Base-by-base conservation (phyloP, 805 yeast genomes). In the Zygosaccharomyces bisporus region DNA sequence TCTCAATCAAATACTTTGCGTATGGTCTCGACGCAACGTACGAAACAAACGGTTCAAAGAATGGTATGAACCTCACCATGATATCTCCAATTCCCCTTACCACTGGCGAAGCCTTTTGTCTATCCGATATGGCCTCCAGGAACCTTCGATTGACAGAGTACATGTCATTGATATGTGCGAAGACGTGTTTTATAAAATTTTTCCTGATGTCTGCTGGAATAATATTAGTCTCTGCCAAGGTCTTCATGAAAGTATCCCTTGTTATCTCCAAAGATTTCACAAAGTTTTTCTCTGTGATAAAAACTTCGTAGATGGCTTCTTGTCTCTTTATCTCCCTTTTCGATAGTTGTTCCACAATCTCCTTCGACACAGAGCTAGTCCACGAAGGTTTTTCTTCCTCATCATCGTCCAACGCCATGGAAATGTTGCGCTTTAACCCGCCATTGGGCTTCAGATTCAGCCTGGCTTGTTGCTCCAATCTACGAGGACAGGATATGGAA, bases 11-110 rank as follows among this genome's bases (percentile, higher is more conserved):
- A 63, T 88, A 89, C 64, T 89, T 88, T 4, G 97, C 98, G 69
- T 88, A 89, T 39, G 91, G 87, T 63, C 93, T 91, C 43, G 91
- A 89, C 12, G 96, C 96, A 46, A 96, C 95, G 64, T 93, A 93
- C 34, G 83, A 77, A 32, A 93, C 83, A 66, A 91, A 93, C 3
- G 98, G 95, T 51, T 90, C 96, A 64, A 93, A 90, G 46, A 78
- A 77, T 4, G 93, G 88, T 20, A 89, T 87, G 58, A 74, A 84
- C 54, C 89, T 93, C 45, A 90, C 66, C 48, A 93, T 80, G 1
- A 93, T 76, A 63, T 93, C 99, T 35, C 95, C 97, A 56, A 93
- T 75, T 29, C 83, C 81, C 46, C 81, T 81, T 20, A 90, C 91
- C 4, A 90, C 86, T 0, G 95, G 93, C 33, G 85, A 79, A 52